These are phyloP conservation scores for Penicillium nordicum DNA, from an alignment of 2,329 filamentous ascomycete species.

Conservation along the genomic window DNA sequence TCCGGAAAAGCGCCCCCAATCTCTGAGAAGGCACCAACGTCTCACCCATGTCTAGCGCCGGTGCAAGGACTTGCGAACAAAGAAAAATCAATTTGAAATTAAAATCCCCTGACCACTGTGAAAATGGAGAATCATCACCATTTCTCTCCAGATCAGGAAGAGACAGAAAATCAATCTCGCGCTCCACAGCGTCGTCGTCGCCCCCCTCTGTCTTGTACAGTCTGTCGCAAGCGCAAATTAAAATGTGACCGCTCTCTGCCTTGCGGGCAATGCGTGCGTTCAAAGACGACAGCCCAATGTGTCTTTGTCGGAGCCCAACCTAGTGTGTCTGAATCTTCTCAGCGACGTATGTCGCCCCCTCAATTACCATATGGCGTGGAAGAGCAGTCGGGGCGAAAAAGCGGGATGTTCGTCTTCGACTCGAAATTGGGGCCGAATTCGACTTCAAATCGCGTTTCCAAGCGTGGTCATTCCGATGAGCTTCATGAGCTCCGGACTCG, in stretches of 20 bases:
- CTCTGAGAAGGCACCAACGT: neutral
- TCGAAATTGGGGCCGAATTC: constrained; percentile 26
- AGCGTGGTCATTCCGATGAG: constrained; percentile 26
- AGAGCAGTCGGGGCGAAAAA: constrained; percentile 15
- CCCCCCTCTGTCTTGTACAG: constrained; percentile 66
- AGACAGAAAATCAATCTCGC: constrained; percentile 1
- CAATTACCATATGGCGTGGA: constrained; percentile 5
- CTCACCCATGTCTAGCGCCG: constrained; percentile 1
- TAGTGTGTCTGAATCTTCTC: neutral
- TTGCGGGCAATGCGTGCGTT: constrained; percentile 60
- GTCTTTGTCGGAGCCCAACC: constrained; percentile 45
- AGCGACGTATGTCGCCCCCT: constrained; percentile 18
- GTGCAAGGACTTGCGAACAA: neutral
- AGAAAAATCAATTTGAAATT: neutral
- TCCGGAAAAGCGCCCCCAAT: neutral
- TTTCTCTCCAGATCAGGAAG: constrained; percentile 4
- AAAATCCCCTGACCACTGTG: neutral
- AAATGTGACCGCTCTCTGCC: constrained; percentile 73
- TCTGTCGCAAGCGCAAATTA: constrained; percentile 71
- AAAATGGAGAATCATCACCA: constrained; percentile 11
- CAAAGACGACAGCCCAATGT: constrained; percentile 51
- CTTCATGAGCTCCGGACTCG: constrained; percentile 30
- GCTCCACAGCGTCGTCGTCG: constrained; percentile 50
- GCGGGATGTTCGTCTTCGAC: constrained; percentile 35
- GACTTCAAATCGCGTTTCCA: constrained; percentile 21